Base-by-base conservation (phyloP, 2,329 filamentous ascomycete genomes). In the Fusarium gaditjirri region DNA sequence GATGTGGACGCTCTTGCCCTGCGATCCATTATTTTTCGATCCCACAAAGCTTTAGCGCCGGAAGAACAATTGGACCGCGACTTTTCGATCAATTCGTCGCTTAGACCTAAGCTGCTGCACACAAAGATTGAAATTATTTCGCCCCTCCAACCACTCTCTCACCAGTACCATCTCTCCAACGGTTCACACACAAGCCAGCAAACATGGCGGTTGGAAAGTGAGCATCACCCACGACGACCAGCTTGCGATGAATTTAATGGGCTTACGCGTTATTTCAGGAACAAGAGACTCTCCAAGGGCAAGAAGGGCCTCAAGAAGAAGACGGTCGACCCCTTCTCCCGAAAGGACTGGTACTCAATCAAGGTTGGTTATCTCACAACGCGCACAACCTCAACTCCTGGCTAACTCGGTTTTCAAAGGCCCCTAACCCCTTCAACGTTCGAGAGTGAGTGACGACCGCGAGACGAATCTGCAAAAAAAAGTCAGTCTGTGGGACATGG, bases 261-360 rank as follows among this genome's bases (percentile, higher is more conserved):
- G 61, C 76, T 81, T 66, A 79, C 68, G 44, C 71, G 67, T 65
- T 61, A 47, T 52, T 63, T 42, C 80, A 94, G 92, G 94, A 99
- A 99, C 92, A 99, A 99, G 94, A 94, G 96, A 91, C 92, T 99
- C 89, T 98, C 96, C 78, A 99, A 99, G 92, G 96, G 96, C 89
- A 99, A 98, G 94, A 99, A 99, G 92, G 95, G 96, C 86, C 90
- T 98, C 85, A 98, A 98, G 94, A 98, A 99, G 95, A 95, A 95
- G 89, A 95, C 95, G 82, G 88, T 92, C 81, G 96, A 99, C 86
- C 95, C 96, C 82, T 98, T 98, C 90, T 91, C 95, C 82, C 93
- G 95, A 85, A 99, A 99, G 91, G 96, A 98, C 86, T 98, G 97
- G 94, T 99, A 95, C 89, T 93, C 92, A 82, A 92, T 99, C 87